phyloP scores from a whole-genome alignment of 441 rosid species.

The Heliophila coronopifolia region DNA sequence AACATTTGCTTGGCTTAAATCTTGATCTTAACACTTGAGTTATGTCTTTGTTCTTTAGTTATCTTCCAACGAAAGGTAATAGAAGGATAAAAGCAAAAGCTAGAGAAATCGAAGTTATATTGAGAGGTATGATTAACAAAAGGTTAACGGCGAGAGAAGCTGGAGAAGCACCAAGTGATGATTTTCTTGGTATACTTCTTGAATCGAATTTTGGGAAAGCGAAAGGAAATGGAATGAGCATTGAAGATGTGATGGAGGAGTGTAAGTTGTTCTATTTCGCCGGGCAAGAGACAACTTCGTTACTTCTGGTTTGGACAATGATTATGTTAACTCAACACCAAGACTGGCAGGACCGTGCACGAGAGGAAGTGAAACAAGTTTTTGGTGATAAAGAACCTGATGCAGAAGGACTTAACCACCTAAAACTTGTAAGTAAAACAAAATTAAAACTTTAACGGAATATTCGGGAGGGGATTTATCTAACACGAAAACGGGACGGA shows the following conservation, averaged over 20 bases:
- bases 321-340: conserved; percentile 26
- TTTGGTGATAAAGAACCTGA: conserved; percentile 29
- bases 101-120: conserved; percentile 16
- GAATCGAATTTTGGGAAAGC: conserved; percentile 29
- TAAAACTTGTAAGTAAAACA: conserved; percentile 32
- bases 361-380: conserved; percentile 34
- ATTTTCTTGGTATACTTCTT: conserved; percentile 30
- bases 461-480: no score
- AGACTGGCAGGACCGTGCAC: conserved; percentile 34
- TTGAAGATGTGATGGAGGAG: conserved; percentile 34
- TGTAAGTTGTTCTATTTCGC: conserved; percentile 37
- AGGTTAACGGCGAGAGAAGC: conserved; percentile 26
- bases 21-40: not conserved
- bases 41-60: conserved; percentile 1
- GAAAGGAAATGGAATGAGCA: conserved; percentile 33
- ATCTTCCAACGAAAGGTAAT: conserved; percentile 28
- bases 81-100: conserved; percentile 21
- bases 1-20: not conserved
- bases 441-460: not conserved
- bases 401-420: conserved; percentile 24
- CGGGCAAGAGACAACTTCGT: conserved; percentile 36
- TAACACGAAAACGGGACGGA: no score
- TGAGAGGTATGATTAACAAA: conserved; percentile 27
- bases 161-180: conserved; percentile 27
- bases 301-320: conserved; percentile 36